Percentiles rank a stretch among this genome's conserved stretches.
phyloP scores from a whole-genome alignment of 2,329 filamentous ascomycete species.

The Laburnicola sp. region DNA sequence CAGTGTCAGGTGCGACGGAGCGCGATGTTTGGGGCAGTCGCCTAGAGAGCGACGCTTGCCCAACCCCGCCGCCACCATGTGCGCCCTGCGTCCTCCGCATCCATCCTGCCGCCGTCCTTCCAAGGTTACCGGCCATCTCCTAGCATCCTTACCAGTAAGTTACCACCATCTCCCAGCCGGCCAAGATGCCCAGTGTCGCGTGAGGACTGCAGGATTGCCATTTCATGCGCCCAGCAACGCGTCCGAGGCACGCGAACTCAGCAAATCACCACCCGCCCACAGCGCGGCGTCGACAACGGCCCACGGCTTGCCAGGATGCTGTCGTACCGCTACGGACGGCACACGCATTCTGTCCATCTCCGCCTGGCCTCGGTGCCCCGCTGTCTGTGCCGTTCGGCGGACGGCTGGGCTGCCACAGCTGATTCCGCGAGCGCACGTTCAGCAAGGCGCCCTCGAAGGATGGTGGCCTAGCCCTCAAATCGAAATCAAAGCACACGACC shows the following conservation, averaged over 20 bases:
- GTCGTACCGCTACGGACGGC: slow-evolving; percentile 5
- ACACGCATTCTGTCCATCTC: neutral
- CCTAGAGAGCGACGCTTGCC: neutral
- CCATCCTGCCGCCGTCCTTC: neutral
- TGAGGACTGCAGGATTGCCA: neutral
- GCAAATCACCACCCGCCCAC: slow-evolving; percentile 8
- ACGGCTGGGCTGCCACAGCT: neutral
- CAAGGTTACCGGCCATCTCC: neutral
- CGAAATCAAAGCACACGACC: slow-evolving; percentile 2
- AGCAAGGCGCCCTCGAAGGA: slow-evolving; percentile 5
- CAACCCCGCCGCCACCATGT: slow-evolving; percentile 1
- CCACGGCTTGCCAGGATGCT: slow-evolving; percentile 5
- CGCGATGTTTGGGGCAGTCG: neutral
- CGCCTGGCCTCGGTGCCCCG: neutral
- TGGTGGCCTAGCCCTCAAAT: slow-evolving; percentile 5
- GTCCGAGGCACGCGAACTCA: slow-evolving; percentile 4
- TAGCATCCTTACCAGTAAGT: neutral
- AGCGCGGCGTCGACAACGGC: slow-evolving; percentile 1
- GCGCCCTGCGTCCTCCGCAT: slow-evolving; percentile 7
- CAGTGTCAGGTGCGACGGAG: neutral
- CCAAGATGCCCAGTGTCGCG: neutral
- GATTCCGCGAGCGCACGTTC: neutral
- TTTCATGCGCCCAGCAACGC: slow-evolving; percentile 1
- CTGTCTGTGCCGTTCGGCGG: neutral
- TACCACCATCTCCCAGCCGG: neutral